Conservation (phyloP, 768 basidiomycete genomes). For the Cyclocybe aegerita region DNA sequence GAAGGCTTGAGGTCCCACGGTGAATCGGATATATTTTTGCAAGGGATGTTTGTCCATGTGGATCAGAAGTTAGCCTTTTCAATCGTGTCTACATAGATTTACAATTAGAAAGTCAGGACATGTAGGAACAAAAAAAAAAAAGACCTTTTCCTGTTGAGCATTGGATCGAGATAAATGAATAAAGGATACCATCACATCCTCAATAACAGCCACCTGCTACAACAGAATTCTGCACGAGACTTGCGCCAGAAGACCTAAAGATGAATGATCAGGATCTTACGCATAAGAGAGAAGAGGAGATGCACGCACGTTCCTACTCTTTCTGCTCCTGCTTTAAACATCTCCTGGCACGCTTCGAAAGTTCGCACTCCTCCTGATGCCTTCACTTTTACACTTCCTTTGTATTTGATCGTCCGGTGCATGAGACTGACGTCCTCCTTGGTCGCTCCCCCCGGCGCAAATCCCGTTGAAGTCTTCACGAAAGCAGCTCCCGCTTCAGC, state of each 20-base stretch:
- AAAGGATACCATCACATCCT: neutral
- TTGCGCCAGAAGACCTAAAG: constrained; percentile 17
- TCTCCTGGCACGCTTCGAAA: constrained; percentile 43
- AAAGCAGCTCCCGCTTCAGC: constrained; percentile 51
- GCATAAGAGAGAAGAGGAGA: neutral
- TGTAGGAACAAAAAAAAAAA: no score
- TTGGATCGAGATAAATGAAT: no score
- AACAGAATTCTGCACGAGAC: constrained; percentile 9
- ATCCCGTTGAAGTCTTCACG: constrained; percentile 57
- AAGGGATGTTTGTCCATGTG: neutral
- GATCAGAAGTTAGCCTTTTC: no score
- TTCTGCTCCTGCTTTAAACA: constrained; percentile 50
- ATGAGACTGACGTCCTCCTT: constrained; percentile 44
- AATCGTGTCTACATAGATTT: no score
- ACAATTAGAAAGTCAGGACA: no score
- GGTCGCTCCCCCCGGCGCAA: constrained; percentile 45
- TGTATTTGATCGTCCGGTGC: constrained; percentile 34
- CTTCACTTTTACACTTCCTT: constrained; percentile 43
- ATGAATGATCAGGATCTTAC: neutral
- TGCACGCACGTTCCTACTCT: constrained; percentile 51
- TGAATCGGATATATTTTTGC: constrained; percentile 7
- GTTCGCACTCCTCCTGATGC: constrained; percentile 51
- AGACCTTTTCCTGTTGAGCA: no score
- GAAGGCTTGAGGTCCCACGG: constrained; percentile 12
- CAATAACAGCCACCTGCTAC: constrained; percentile 1